These are phyloP conservation scores for Dichomitus squalens DNA, from an alignment of 1,284 basidiomycete genomes.

Conservation along the genomic window DNA sequence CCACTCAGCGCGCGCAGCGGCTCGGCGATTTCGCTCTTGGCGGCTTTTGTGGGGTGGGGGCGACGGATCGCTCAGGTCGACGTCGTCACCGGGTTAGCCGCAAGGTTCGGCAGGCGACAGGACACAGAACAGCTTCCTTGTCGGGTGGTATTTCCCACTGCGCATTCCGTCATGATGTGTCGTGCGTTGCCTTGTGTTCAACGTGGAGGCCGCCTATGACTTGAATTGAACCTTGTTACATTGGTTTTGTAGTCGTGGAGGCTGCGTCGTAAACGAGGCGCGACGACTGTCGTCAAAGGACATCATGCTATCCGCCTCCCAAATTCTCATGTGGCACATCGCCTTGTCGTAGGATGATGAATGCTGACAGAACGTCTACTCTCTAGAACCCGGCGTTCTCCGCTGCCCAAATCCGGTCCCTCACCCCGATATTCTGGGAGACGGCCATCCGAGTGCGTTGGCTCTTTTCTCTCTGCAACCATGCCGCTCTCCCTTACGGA, in stretches of 20 bases:
- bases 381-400: constrained; percentile 60
- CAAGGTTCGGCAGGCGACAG: no score
- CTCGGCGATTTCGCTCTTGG: not conserved
- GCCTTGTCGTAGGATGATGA: not conserved
- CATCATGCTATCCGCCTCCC: not conserved
- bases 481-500: not conserved
- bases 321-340: not conserved
- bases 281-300: not conserved
- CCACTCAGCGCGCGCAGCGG: not conserved
- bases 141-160: no score
- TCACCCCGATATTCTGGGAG: constrained; percentile 65
- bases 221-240: not conserved
- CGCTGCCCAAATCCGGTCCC: constrained; percentile 51
- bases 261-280: no score
- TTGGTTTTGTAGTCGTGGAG: not conserved
- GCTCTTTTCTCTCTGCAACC: no score
- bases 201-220: no score
- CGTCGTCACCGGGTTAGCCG: not conserved
- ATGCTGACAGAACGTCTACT: not conserved
- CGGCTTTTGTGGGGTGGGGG: not conserved
- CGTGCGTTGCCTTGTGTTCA: no score
- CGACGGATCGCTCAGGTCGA: not conserved
- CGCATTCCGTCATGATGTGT: not conserved
- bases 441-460: constrained; percentile 56
- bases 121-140: no score